These are phyloP conservation scores for Penicillium tannophilum DNA, from an alignment of 495 filamentous ascomycete species.

Conservation along the genomic window DNA sequence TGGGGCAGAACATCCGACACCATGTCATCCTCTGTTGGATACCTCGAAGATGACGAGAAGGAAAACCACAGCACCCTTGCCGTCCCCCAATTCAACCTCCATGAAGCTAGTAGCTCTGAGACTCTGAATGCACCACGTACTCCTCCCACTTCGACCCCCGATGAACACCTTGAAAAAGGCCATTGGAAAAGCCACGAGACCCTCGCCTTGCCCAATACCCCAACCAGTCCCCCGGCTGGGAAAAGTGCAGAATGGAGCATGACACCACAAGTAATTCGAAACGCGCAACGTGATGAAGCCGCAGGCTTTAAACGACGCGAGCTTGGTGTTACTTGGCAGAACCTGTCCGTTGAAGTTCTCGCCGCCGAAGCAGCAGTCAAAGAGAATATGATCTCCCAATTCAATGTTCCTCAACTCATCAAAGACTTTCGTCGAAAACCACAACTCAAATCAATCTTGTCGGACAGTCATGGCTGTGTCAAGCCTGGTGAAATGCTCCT, in stretches of 20 bases:
- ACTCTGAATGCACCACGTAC: background rate
- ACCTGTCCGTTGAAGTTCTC: constrained; percentile 44
- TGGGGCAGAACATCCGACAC: background rate
- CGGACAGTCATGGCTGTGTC: constrained; percentile 73
- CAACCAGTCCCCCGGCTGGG: constrained; percentile 9
- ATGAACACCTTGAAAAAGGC: background rate
- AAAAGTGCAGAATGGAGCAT: constrained; percentile 41
- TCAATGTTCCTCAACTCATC: constrained; percentile 41
- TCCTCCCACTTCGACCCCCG: background rate
- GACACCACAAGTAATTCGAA: constrained; percentile 43
- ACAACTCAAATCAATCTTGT: constrained; percentile 47
- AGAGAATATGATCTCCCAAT: constrained; percentile 55
- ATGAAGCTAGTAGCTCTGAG: background rate
- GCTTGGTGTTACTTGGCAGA: constrained; percentile 58
- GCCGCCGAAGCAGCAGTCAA: constrained; percentile 49
- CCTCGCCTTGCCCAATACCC: background rate
- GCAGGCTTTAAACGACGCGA: constrained; percentile 48
- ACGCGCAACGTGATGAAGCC: constrained; percentile 42
- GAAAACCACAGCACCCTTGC: background rate
- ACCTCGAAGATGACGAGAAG: background rate
- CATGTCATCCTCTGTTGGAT: background rate
- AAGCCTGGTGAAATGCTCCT: constrained; percentile 73
- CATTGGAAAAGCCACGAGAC: background rate
- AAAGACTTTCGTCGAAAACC: background rate
- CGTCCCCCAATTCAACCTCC: background rate